These are phyloP conservation scores for Fusarium humuli DNA, from an alignment of 2,329 filamentous ascomycete genomes.

Conservation along the genomic window DNA sequence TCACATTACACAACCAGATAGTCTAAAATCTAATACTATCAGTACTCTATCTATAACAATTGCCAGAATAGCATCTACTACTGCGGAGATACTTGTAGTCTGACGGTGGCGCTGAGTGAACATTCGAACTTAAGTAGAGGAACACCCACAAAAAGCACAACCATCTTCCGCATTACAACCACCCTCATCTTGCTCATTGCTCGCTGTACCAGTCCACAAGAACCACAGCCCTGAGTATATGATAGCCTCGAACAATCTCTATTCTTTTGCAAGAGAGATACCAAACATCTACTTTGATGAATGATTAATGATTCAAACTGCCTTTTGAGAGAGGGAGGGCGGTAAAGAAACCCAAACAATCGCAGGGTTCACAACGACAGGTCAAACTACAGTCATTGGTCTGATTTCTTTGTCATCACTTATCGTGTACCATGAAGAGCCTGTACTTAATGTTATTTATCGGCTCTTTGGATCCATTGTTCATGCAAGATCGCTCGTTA, in stretches of 20 bases:
- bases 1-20: neutral
- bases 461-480: slow-evolving; percentile 55
- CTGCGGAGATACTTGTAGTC: too few relatives aligned
- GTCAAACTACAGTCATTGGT: slow-evolving; percentile 51
- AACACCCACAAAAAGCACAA: too few relatives aligned
- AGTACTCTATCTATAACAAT: neutral
- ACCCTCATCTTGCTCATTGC: too few relatives aligned
- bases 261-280: slow-evolving; percentile 56
- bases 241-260: slow-evolving; percentile 50
- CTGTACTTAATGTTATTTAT: slow-evolving; percentile 51
- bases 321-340: slow-evolving; percentile 48
- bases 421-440: slow-evolving; percentile 52
- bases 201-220: too few relatives aligned
- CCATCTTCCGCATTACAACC: too few relatives aligned
- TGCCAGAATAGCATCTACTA: neutral
- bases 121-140: too few relatives aligned
- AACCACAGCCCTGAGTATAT: neutral
- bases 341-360: slow-evolving; percentile 20
- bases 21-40: neutral
- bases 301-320: slow-evolving; percentile 54
- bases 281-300: slow-evolving; percentile 54
- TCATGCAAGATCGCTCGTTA: slow-evolving; percentile 47
- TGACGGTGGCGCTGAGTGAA: too few relatives aligned
- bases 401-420: slow-evolving; percentile 56
- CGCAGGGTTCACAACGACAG: slow-evolving; percentile 52